A percentile compares a stretch with the other conserved stretches of the same genome.
Conservation (phyloP, 2,329 filamentous ascomycete species). For the Blastomyces percursus region DNA sequence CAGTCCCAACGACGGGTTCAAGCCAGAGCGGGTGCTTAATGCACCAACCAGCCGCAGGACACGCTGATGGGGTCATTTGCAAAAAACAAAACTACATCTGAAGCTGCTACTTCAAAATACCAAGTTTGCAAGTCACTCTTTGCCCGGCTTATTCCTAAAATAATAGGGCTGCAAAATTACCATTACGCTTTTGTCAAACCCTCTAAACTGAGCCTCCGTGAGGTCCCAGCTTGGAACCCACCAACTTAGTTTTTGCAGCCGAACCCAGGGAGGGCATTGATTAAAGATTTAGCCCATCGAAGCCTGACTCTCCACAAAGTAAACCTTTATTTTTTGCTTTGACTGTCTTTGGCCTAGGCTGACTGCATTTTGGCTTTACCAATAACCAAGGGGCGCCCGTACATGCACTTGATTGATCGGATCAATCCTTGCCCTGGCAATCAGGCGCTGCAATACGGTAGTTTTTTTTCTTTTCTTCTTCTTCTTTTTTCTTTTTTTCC, state of each 20-base stretch:
- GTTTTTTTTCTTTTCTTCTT: not conserved
- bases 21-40: not conserved
- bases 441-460: not conserved
- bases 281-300: not conserved
- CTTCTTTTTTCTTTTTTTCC: not conserved
- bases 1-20: slow-evolving; percentile 1
- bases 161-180: slow-evolving; percentile 1
- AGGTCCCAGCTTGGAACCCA: not conserved
- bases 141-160: not conserved
- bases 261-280: slow-evolving; percentile 1
- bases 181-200: not conserved
- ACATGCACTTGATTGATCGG: not conserved
- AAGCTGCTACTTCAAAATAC: slow-evolving; percentile 1
- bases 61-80: not conserved
- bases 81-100: not conserved
- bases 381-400: not conserved
- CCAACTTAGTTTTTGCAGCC: slow-evolving; percentile 2
- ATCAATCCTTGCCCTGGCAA: not conserved
- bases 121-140: slow-evolving; percentile 1
- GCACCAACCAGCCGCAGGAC: not conserved
- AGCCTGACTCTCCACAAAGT: not conserved
- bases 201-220: not conserved
- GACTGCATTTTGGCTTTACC: not conserved
- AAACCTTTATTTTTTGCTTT: not conserved
- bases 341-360: not conserved